Evolutionary conservation across 495 filamentous ascomycete genomes (phyloP), one percentile per base, ranked within the genome.

Genomic region (Penicillium pancosmium): DNA sequence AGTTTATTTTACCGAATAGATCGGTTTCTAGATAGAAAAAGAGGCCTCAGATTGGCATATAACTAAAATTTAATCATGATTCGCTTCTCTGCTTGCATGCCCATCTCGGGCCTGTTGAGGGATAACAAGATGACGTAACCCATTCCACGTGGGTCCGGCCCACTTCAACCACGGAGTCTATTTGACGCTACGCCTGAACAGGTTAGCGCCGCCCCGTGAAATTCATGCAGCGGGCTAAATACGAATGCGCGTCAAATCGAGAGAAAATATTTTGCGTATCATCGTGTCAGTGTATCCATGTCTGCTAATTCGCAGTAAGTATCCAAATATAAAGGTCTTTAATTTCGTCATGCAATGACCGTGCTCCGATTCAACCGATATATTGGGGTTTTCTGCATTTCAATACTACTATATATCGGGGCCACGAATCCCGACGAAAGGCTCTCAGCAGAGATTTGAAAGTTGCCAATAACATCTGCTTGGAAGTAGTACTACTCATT

Each of bases 1-100:
- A 23, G 90, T 98, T 40, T 97, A 92, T 73, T 93, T 97, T 73
- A 89, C 86, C 2, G 84, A 85, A 53, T 90, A 79, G 55, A 23
- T 53, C 18, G 34, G 36, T 4, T 41, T 18, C 8, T 52, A 48
- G 8, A 50, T 35, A 21, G 33, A 54, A 25, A 8, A 25, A 44
- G 52, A 41, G 47, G n/a, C 41, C 4, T 19, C 41, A 15, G 8
- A 5, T 19, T 6, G 9, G 5, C n/a, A n/a, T 44, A 19, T 19
- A 44, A 18, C 41, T 44, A 19, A 19, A 44, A 16, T 2, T 16
- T 16, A 16, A 16, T 16, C 13, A 44, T 16, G 6, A 9, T 5
- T 18, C 4, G 7, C 15, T 9, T 7, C 41, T 19, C 8, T 44
- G 47, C 9, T 27, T 50, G 5, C 27, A 31, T 31, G 27, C 8